phyloP scores from a whole-genome alignment of 352 stramenopile species.

The Blastocystis sp. region DNA sequence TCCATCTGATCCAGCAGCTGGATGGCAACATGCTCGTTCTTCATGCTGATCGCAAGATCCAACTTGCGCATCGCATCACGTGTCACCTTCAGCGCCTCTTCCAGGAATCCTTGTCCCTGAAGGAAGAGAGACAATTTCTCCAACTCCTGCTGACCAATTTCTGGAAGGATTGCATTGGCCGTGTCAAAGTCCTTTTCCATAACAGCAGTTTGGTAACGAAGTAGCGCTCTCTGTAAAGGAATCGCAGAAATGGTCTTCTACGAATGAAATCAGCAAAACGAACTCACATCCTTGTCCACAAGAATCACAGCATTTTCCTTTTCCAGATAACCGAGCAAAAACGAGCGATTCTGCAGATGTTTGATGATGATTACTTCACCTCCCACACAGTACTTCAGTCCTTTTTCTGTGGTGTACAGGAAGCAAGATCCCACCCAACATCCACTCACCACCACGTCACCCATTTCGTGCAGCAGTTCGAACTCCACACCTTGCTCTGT shows the following conservation, averaged over 20 bases:
- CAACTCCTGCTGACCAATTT: slow-evolving; percentile 71
- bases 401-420: slow-evolving; percentile 84
- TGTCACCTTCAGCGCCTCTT: slow-evolving; percentile 49
- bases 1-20: not conserved
- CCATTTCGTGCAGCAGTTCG: slow-evolving; percentile 92
- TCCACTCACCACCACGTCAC: slow-evolving; percentile 85
- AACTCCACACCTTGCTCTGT: slow-evolving; percentile 93
- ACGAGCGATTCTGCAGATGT: slow-evolving; percentile 83
- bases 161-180: slow-evolving; percentile 88
- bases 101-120: slow-evolving; percentile 33
- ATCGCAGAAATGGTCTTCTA: slow-evolving; percentile 41
- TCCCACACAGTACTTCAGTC: slow-evolving; percentile 98
- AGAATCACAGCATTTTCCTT: slow-evolving; percentile 96
- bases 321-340: slow-evolving; percentile 93
- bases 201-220: slow-evolving; percentile 97
- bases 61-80: slow-evolving; percentile 48
- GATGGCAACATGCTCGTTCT: slow-evolving; percentile 4
- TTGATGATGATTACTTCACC: slow-evolving; percentile 96
- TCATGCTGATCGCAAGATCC: slow-evolving; percentile 41
- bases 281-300: slow-evolving; percentile 91
- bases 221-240: slow-evolving; percentile 82
- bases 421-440: slow-evolving; percentile 99
- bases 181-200: slow-evolving; percentile 93
- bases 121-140: slow-evolving; percentile 57
- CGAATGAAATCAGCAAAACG: slow-evolving; percentile 69